Percentiles rank a stretch among this genome's conserved stretches.
These are phyloP conservation scores for Salix brachista DNA, from an alignment of 345 rosid genomes.

Conservation along the genomic window DNA sequence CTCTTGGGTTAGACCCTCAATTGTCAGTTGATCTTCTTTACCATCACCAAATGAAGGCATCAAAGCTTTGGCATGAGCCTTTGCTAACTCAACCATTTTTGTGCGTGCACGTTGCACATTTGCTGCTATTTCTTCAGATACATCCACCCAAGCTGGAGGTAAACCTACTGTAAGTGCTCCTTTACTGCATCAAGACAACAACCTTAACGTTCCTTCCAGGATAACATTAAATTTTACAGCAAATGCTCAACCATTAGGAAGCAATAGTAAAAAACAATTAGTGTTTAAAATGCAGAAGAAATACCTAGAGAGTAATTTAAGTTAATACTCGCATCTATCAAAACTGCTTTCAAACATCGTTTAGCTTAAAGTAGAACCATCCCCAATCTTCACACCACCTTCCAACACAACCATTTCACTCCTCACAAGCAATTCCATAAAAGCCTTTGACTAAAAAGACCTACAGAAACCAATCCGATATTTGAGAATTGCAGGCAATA, in stretches of 20 bases:
- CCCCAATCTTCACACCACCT: neutral
- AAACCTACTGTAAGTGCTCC: conserved; percentile 73
- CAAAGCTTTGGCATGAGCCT: conserved; percentile 89
- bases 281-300: conserved; percentile 6
- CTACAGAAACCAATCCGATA: neutral
- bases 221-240: neutral
- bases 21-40: conserved; percentile 82
- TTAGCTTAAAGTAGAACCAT: neutral
- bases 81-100: conserved; percentile 77
- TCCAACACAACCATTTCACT: neutral
- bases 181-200: conserved; percentile 49
- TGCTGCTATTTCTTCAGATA: conserved; percentile 82
- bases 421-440: neutral
- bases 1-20: conserved; percentile 85
- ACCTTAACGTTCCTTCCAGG: conserved; percentile 2
- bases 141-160: conserved; percentile 97
- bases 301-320: neutral
- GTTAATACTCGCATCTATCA: neutral
- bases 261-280: neutral
- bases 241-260: neutral
- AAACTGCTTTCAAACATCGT: neutral
- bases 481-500: neutral
- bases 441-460: neutral
- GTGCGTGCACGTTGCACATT: conserved; percentile 67
- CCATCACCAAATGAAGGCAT: conserved; percentile 99